Conservation (phyloP, 1,139 yeast species). For the Taiozyma sp. region DNA sequence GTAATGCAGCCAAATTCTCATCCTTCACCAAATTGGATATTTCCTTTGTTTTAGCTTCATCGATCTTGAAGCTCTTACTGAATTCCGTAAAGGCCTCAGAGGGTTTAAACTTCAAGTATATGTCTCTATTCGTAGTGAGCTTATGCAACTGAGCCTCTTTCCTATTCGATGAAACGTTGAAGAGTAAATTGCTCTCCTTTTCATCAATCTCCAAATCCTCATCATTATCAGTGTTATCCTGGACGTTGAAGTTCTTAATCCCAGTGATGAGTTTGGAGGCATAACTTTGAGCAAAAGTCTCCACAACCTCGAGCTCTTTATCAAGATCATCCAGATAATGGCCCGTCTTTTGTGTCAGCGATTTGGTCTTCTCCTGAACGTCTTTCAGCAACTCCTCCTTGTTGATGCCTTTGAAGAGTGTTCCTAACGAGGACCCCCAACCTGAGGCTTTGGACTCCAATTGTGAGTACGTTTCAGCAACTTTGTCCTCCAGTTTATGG, state of each 20-base stretch:
- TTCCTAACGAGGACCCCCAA: neutral
- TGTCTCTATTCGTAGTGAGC: neutral
- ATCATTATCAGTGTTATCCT: conserved; percentile 26
- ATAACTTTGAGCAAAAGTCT: conserved; percentile 36
- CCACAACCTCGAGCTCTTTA: conserved; percentile 60
- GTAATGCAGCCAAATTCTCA: neutral
- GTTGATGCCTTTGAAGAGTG: neutral
- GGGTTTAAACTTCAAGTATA: neutral
- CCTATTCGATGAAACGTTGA: conserved; percentile 28
- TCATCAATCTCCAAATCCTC: conserved; percentile 28
- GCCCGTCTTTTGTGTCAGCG: conserved; percentile 40
- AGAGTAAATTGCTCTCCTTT: conserved; percentile 36
- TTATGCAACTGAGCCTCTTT: neutral
- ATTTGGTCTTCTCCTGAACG: neutral
- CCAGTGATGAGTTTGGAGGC: conserved; percentile 55
- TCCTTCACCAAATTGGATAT: neutral
- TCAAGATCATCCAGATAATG: conserved; percentile 62
- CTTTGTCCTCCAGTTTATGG: conserved; percentile 25
- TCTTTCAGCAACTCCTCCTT: conserved; percentile 1
- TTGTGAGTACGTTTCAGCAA: conserved; percentile 8
- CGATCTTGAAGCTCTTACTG: neutral
- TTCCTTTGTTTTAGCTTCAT: neutral
- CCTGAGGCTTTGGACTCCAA: conserved; percentile 5
- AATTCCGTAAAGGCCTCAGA: neutral
- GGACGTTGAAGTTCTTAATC: conserved; percentile 47